Evolutionary conservation across 2,329 filamentous ascomycete genomes (phyloP).

Genomic region (Pseudocercospora cruenta): DNA sequence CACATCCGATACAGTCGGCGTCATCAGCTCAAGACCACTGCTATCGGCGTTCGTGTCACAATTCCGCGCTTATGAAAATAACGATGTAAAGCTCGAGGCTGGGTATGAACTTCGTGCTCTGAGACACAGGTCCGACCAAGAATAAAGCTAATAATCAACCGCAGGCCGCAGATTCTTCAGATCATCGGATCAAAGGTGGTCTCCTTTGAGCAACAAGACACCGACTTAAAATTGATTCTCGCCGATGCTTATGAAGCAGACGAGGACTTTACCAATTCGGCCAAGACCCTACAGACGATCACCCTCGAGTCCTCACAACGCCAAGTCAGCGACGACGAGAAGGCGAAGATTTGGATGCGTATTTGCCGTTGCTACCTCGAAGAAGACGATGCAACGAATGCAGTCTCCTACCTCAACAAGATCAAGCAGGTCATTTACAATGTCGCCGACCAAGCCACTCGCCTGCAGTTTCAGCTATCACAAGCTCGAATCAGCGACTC

Average conservation of each 20-base stretch:
- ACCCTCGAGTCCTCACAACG: conserved; percentile 88
- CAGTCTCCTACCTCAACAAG: conserved; percentile 88
- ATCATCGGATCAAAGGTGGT: conserved; percentile 68
- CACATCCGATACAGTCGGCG: conserved; percentile 70
- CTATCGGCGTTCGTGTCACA: conserved; percentile 67
- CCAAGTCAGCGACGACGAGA: conserved; percentile 77
- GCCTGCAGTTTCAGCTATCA: conserved; percentile 84
- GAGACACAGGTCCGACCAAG: conserved; percentile 37
- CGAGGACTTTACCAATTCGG: conserved; percentile 79
- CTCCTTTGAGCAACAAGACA: conserved; percentile 84
- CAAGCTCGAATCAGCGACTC: conserved; percentile 93
- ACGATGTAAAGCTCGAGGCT: conserved; percentile 73
- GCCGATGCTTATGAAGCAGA: conserved; percentile 81
- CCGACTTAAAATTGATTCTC: conserved; percentile 75
- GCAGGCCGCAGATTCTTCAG: conserved; percentile 66
- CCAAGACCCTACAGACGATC: conserved; percentile 77
- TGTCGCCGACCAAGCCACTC: conserved; percentile 72
- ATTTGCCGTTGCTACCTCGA: conserved; percentile 94
- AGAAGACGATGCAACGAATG: conserved; percentile 83
- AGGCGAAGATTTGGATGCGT: conserved; percentile 85
- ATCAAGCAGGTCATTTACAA: conserved; percentile 89
- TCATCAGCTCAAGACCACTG: conserved; percentile 74
- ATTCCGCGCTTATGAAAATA: conserved; percentile 63
- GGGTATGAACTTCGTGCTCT: conserved; percentile 41
- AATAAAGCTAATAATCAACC: neutral